Conservation (phyloP, 768 basidiomycete species). For the Mycena galopus region DNA sequence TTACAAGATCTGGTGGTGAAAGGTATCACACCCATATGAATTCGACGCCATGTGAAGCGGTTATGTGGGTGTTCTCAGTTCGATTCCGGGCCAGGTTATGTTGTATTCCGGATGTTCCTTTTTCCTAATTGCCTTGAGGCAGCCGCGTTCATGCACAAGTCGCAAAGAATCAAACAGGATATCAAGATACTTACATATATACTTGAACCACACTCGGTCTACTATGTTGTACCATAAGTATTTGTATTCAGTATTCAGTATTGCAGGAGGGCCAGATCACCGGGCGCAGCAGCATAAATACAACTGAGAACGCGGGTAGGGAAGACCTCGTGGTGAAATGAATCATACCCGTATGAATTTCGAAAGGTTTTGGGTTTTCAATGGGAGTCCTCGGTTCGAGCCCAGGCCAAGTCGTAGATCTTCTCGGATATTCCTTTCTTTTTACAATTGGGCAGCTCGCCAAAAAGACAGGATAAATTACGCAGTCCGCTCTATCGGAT, state of each 20-base stretch:
- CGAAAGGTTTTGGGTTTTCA: too few relatives aligned
- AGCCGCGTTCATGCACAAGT: background rate
- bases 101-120: background rate
- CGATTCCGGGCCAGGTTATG: background rate
- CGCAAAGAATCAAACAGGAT: too few relatives aligned
- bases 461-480: too few relatives aligned
- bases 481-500: too few relatives aligned
- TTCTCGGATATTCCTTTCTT: background rate
- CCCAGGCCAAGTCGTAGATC: background rate
- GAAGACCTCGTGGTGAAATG: background rate
- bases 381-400: background rate
- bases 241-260: too few relatives aligned
- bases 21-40: background rate
- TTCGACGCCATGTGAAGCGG: background rate
- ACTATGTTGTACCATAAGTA: too few relatives aligned
- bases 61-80: background rate
- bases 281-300: too few relatives aligned
- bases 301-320: background rate
- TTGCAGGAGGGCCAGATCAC: too few relatives aligned
- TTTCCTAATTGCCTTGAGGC: background rate
- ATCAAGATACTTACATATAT: too few relatives aligned
- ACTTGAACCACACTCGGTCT: too few relatives aligned
- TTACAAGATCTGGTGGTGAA: conserved; percentile 5
- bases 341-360: background rate
- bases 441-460: background rate